Conservation (phyloP, 768 basidiomycete species). For the Macrocybe gigantea region DNA sequence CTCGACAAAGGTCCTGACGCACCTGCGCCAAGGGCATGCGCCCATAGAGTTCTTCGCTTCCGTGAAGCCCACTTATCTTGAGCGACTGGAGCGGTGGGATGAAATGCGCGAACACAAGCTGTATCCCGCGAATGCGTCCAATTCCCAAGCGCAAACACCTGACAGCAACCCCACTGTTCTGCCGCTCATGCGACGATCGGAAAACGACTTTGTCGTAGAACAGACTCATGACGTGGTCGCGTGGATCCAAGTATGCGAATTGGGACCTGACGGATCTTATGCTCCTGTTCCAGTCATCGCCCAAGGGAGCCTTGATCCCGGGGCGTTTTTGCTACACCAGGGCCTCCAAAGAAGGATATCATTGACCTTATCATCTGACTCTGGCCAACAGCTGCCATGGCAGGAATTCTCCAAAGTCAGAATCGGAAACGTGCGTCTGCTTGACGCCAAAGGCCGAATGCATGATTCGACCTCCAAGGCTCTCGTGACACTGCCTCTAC, state of each 20-base stretch:
- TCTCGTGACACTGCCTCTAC: slow-evolving; percentile 66
- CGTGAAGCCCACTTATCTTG: slow-evolving; percentile 75
- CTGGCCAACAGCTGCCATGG: slow-evolving; percentile 89
- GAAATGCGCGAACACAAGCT: slow-evolving; percentile 78
- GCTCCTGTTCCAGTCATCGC: slow-evolving; percentile 78
- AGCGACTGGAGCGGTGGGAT: slow-evolving; percentile 90
- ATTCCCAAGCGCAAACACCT: slow-evolving; percentile 8
- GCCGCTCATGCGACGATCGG: slow-evolving; percentile 86
- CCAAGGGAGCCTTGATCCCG: slow-evolving; percentile 69
- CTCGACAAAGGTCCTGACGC: slow-evolving; percentile 63
- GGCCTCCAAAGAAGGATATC: slow-evolving; percentile 84
- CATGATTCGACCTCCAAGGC: slow-evolving; percentile 74
- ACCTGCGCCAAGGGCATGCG: slow-evolving; percentile 73
- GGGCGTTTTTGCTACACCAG: slow-evolving; percentile 86
- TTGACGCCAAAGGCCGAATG: slow-evolving; percentile 77
- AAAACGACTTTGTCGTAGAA: slow-evolving; percentile 84
- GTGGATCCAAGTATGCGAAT: slow-evolving; percentile 81
- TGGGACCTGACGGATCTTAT: slow-evolving; percentile 82
- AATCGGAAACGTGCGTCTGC: slow-evolving; percentile 77
- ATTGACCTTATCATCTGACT: slow-evolving; percentile 77
- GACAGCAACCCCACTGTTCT: slow-evolving; percentile 37
- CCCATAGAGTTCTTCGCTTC: slow-evolving; percentile 90
- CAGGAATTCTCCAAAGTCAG: slow-evolving; percentile 68
- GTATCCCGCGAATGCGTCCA: slow-evolving; percentile 28
- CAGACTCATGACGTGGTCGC: slow-evolving; percentile 90